Percentiles rank a stretch among this genome's conserved stretches.
phyloP scores from a whole-genome alignment of 495 filamentous ascomycete genomes.

The Xylaria castorea region DNA sequence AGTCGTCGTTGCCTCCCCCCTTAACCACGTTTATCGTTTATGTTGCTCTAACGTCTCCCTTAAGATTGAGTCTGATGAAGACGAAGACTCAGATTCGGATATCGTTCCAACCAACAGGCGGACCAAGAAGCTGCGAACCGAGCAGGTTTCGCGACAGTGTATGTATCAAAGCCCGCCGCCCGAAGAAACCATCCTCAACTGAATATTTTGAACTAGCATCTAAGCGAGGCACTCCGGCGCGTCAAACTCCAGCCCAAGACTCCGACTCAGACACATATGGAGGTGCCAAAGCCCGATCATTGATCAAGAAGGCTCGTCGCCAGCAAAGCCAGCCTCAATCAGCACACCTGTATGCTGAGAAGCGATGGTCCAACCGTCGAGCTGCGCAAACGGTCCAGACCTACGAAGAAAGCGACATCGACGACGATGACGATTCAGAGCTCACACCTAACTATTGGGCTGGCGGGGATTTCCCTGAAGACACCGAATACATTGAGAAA shows the following conservation, averaged over 20 bases:
- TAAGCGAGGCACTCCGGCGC: constrained; percentile 66
- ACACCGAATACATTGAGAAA: constrained; percentile 82
- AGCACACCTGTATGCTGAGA: constrained; percentile 71
- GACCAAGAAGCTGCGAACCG: constrained; percentile 55
- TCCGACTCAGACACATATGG: constrained; percentile 79
- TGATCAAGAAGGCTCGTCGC: constrained; percentile 74
- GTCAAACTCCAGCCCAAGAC: constrained; percentile 64
- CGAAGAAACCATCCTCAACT: constrained; percentile 32
- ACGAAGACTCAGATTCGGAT: constrained; percentile 74
- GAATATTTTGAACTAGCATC: constrained; percentile 59
- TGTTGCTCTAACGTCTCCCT: constrained; percentile 13
- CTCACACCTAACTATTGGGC: constrained; percentile 68
- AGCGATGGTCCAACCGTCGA: constrained; percentile 87
- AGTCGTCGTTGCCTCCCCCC: constrained; percentile 33
- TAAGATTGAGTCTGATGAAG: constrained; percentile 75
- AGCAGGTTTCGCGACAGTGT: constrained; percentile 58
- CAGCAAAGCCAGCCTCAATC: constrained; percentile 63
- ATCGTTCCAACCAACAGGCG: constrained; percentile 58
- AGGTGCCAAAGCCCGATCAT: constrained; percentile 67
- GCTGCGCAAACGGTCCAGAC: constrained; percentile 80
- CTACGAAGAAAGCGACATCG: constrained; percentile 81
- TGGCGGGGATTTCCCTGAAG: constrained; percentile 64
- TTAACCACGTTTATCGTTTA: constrained; percentile 1
- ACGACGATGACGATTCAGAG: constrained; percentile 70
- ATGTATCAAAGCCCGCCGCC: constrained; percentile 31